A percentile compares a stretch with the other conserved stretches of the same genome.
Conservation (phyloP, 768 basidiomycete species). For the Mrakia blollopis region DNA sequence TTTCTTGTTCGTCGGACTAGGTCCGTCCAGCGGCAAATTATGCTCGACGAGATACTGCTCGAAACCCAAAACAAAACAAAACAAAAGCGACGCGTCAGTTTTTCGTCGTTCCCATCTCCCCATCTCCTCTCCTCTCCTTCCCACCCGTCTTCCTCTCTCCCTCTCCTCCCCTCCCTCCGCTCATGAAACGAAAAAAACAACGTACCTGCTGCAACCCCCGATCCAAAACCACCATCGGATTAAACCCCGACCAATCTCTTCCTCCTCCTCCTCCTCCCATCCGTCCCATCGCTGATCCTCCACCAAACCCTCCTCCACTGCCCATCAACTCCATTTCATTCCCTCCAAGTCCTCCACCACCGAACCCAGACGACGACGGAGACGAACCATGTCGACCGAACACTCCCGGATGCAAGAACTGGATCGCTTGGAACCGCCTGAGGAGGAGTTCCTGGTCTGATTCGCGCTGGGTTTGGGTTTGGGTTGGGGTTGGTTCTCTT, state of each 20-base stretch:
- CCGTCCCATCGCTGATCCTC: background rate
- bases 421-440: conserved; percentile 25
- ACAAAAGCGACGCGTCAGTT: background rate
- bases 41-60: conserved; percentile 24
- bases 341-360: background rate
- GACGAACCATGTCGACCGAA: conserved; percentile 14
- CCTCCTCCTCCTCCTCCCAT: background rate
- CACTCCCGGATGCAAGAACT: conserved; percentile 24
- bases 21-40: conserved; percentile 25
- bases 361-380: background rate
- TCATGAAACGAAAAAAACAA: no score
- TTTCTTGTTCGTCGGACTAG: conserved; percentile 28
- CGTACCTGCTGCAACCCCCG: background rate
- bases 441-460: conserved; percentile 9
- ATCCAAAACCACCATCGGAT: conserved; percentile 12
- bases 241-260: background rate
- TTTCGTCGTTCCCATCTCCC: background rate
- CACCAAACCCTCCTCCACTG: background rate
- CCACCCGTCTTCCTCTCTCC: no score
- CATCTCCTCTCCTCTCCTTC: background rate
- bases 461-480: background rate
- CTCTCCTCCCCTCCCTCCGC: no score
- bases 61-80: no score
- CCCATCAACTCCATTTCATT: no score
- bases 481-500: no score